Base-by-base conservation (phyloP, 805 yeast genomes). In the Yamadazyma sp. region DNA sequence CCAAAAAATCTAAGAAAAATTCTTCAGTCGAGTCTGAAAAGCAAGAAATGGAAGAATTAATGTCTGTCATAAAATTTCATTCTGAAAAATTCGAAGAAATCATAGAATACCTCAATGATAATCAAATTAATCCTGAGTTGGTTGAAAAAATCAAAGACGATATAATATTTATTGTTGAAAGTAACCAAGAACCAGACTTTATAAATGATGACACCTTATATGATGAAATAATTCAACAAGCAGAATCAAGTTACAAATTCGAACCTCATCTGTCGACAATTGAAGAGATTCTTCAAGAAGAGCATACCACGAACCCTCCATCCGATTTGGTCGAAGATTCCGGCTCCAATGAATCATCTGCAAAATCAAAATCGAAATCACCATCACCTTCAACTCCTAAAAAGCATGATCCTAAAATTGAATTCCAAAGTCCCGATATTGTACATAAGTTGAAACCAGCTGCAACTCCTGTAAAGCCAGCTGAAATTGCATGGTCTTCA, bases 401-500 rank as follows among this genome's bases (percentile, higher is more conserved):
- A 21, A 44, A 33, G 25, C 13, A 35, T 13, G 34, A 26, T 7
- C 30, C 44, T 1, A 48, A 54, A 12, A 56, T 58, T 7, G 70
- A 65, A 12, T 36, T 56, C 5, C 41, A 63, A 0, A 61, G 62
- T 27, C 67, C 70, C 3, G 71, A 60, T 4, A 65, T 67, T 20
- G 56, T 67, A 23, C 65, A 65, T 33, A 64, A 62, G 5, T 53
- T 75, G 43, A 75, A 73, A 48, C 82, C 82, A 1, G 79, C 82
- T 1, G 59, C 75, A 3, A 62, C 74, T 5, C 82, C 81, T 9
- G 55, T 70, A 5, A 70, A 70, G 45, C 76, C 78, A 7, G 76
- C 77, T 10, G 76, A 72, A 31, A 55, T 77, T 35, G 76, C 76
- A 49, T 77, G 80, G 66, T 65, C 81, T 0, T 61, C 77, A 1